These are phyloP conservation scores for Emergomyces orientalis DNA, from an alignment of 2,329 filamentous ascomycete species.

Conservation along the genomic window DNA sequence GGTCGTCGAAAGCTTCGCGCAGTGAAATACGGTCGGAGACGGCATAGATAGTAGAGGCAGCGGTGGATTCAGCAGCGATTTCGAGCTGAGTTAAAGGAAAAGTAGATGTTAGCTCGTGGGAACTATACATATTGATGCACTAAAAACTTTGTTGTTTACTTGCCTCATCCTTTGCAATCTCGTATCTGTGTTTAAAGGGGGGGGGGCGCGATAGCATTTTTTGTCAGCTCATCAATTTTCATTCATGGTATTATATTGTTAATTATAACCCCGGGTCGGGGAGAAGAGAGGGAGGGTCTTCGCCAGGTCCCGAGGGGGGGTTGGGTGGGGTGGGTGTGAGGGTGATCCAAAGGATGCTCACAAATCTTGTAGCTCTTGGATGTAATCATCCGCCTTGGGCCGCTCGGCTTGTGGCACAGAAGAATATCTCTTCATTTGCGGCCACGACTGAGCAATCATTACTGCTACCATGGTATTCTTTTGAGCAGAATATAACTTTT, in stretches of 20 bases:
- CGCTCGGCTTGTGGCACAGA: not conserved
- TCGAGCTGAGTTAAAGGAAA: conserved; percentile 27
- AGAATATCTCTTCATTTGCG: not conserved
- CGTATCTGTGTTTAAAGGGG: conserved; percentile 26
- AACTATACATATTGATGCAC: not conserved
- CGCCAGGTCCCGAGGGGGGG: not conserved
- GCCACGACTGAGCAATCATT: not conserved
- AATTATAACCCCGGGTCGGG: no score
- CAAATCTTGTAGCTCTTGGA: conserved; percentile 16
- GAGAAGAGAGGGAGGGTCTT: not conserved
- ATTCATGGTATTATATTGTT: not conserved
- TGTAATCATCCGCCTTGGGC: conserved; percentile 13
- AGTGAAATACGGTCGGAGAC: conserved; percentile 39
- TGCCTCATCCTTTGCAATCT: conserved; percentile 38
- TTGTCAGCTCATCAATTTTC: not conserved
- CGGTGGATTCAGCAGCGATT: conserved; percentile 41
- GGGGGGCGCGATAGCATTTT: not conserved
- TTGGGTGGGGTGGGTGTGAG: not conserved
- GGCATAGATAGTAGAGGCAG: conserved; percentile 38
- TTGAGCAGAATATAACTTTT: not conserved
- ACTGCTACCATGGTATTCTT: not conserved
- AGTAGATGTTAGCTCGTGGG: not conserved
- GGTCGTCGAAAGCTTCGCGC: conserved; percentile 37
- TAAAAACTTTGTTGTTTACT: not conserved
- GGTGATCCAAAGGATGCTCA: conserved; percentile 3